Base-by-base conservation (phyloP, 2,329 filamentous ascomycete species). In the Fusarium proliferatum region DNA sequence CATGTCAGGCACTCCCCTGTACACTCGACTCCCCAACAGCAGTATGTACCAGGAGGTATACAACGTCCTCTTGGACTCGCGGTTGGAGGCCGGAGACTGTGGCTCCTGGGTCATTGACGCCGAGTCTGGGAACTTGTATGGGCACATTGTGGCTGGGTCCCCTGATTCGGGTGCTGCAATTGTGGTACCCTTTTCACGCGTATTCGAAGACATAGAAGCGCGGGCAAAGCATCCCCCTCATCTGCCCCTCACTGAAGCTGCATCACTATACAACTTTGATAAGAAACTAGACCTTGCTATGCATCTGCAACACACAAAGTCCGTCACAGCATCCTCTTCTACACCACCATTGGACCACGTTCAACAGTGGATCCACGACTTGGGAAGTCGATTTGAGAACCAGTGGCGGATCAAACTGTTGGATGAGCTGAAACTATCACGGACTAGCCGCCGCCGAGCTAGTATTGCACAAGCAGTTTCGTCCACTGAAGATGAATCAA, bases 301-400 rank as follows among this genome's bases (percentile, higher is more conserved):
- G 6, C 46, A 12, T 16, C 46, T 30, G 28, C 28, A 12, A 4
- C 1, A n/a, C 3, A 12, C 28, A 30, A 4, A 12, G 28, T 9
- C 46, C 6, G 13, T 2, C 9, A 12, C 28, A 6, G 46, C 46
- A 30, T 49, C 46, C 6, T 30, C 42, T 45, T 45, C 23, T 45
- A 12, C 17, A 26, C 0, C 4, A 9, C 7, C 19, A n/a, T 49
- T 9, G 9, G 6, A 2, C 9, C 0, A 9, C 6, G 4, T 0
- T 9, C 28, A 49, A 30, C 9, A 17, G 0, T 49, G 46, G 46
- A 49, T 49, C 3, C 28, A 0, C 0, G 28, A 49, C 6, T 16
- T 49, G 28, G 1, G 46, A 49, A 17, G 13, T 6, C 28, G 28
- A 49, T 49, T 49, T 30, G 9, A n/a, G 46, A 49, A 4, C 4